These are phyloP conservation scores for Macrolepiota fuliginosa DNA, from an alignment of 768 basidiomycete genomes.

Conservation along the genomic window DNA sequence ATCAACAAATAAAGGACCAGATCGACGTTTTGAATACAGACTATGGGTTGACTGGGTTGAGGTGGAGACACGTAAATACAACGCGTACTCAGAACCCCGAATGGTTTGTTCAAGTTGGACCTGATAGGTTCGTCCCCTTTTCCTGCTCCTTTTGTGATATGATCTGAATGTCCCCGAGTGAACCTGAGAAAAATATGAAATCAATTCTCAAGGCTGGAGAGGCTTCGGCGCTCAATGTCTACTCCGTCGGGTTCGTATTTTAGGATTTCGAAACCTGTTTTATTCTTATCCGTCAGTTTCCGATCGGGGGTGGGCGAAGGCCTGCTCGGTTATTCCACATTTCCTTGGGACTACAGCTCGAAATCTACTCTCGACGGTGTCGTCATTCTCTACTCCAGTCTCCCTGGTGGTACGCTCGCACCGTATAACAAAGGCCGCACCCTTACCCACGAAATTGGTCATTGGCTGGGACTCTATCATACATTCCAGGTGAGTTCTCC, in stretches of 20 bases:
- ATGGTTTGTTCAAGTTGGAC: conserved; percentile 17
- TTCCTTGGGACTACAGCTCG: conserved; percentile 27
- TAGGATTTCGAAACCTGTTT: not conserved
- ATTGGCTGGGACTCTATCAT: conserved; percentile 58
- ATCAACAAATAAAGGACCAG: conserved; percentile 14
- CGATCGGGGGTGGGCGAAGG: conserved; percentile 17
- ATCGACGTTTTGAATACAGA: conserved; percentile 15
- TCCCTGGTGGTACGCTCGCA: conserved; percentile 31
- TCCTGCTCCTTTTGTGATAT: too few relatives aligned
- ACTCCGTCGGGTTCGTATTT: conserved; percentile 19
- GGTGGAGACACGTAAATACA: conserved; percentile 14
- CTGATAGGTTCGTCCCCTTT: conserved; percentile 7
- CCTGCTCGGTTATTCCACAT: conserved; percentile 34
- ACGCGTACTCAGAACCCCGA: conserved; percentile 11
- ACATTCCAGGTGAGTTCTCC: conserved; percentile 44
- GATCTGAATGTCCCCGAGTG: not conserved
- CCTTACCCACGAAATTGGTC: conserved; percentile 52
- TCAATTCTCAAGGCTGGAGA: conserved; percentile 14
- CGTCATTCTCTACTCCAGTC: conserved; percentile 27
- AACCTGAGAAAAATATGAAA: conserved; percentile 18
- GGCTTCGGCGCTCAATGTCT: conserved; percentile 18
- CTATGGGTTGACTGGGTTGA: conserved; percentile 12
- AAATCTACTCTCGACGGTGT: conserved; percentile 34
- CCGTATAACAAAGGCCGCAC: conserved; percentile 46
- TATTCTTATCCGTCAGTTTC: conserved; percentile 16